Evolutionary conservation across 1,139 yeast genomes (phyloP).

Genomic region (Hansenula lynferdii): DNA sequence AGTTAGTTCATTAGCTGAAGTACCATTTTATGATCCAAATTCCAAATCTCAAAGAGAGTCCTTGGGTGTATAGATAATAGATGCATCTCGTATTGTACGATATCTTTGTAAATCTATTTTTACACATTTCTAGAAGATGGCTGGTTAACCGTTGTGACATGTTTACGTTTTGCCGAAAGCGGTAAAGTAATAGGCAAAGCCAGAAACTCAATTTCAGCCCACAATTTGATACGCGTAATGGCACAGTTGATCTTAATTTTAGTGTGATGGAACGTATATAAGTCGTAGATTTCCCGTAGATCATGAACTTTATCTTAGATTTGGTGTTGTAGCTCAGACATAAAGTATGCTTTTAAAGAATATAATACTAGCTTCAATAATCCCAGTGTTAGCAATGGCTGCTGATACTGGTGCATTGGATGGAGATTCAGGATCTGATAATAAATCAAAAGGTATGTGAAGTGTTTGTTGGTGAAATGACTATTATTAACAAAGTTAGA

Average conservation of each 20-base stretch:
- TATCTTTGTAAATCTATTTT: neutral
- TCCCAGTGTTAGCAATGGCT: conserved; percentile 5
- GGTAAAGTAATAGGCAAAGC: neutral
- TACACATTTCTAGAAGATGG: neutral
- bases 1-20: conserved; percentile 9
- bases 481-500: too few relatives aligned
- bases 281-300: neutral
- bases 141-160: neutral
- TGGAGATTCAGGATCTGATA: neutral
- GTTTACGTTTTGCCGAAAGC: neutral
- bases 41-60: conserved; percentile 12
- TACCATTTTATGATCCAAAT: conserved; percentile 8
- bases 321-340: neutral
- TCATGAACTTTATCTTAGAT: neutral
- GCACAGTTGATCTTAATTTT: neutral
- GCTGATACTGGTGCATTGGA: conserved; percentile 7
- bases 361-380: conserved; percentile 2
- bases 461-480: too few relatives aligned
- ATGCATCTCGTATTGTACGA: too few relatives aligned
- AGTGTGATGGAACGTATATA: neutral
- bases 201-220: neutral
- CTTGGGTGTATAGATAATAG: conserved; percentile 37
- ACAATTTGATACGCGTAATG: neutral
- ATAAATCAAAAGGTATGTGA: neutral
- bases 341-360: conserved; percentile 5